Evolutionary conservation across 352 stramenopile genomes (phyloP).

Genomic region (Phytophthora rubi): DNA sequence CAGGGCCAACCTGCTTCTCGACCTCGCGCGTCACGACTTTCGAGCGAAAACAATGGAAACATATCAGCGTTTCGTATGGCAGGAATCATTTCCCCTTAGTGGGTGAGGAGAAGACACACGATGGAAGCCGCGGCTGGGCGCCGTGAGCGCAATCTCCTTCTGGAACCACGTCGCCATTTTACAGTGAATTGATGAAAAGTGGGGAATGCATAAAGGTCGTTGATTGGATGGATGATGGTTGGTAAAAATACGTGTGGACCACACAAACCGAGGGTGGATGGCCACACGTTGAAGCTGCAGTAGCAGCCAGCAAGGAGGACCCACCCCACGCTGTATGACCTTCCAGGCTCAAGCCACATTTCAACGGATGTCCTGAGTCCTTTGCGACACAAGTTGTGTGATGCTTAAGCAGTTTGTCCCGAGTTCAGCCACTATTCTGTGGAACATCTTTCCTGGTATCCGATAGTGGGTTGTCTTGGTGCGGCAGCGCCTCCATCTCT

Average conservation of each 20-base stretch:
- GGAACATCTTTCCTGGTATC: background rate
- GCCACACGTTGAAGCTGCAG: background rate
- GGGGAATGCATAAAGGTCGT: background rate
- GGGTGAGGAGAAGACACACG: conserved; percentile 39
- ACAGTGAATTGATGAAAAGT: background rate
- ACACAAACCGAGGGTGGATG: background rate
- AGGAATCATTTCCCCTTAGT: background rate
- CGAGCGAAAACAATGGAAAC: conserved; percentile 1
- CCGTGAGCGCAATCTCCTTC: conserved; percentile 87
- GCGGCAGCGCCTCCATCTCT: background rate
- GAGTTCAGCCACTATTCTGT: background rate
- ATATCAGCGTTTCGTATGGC: background rate
- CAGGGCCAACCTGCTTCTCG: conserved; percentile 69
- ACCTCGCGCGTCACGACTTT: conserved; percentile 85
- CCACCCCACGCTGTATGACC: no score
- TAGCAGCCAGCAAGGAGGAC: no score
- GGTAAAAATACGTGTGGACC: conserved; percentile 3
- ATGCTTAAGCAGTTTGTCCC: background rate
- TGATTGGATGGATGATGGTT: background rate
- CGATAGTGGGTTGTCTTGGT: background rate
- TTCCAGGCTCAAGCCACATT: background rate
- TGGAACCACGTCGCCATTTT: conserved; percentile 81
- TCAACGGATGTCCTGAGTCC: no score
- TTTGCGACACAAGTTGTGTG: background rate
- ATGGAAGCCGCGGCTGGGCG: conserved; percentile 83